Conservation (phyloP, 129 eudicot genomes). For the Tagetes erecta region DNA sequence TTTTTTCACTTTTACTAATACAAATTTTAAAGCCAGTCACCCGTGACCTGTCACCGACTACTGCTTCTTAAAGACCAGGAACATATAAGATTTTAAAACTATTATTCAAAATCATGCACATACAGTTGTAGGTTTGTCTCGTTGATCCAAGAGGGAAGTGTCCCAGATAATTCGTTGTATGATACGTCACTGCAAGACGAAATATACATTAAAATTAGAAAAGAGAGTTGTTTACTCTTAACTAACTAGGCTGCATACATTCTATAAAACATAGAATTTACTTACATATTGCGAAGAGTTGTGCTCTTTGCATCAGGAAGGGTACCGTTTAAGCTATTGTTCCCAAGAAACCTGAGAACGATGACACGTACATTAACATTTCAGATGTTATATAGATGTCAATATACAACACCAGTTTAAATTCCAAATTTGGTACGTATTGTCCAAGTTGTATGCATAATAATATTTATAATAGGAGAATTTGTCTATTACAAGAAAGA, state of each 20-base stretch:
- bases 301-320: constrained; percentile 54
- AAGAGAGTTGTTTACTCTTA: background rate
- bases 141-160: constrained; percentile 70
- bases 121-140: constrained; percentile 61
- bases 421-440: background rate
- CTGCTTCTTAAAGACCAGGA: background rate
- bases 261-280: background rate
- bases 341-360: constrained; percentile 75
- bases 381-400: constrained; percentile 10
- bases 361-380: constrained; percentile 1
- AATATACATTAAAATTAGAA: background rate
- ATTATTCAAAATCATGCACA: constrained; percentile 23
- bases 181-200: constrained; percentile 73
- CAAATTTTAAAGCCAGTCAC: background rate
- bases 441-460: background rate
- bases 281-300: constrained; percentile 56
- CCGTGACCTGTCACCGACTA: background rate
- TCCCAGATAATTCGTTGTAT: constrained; percentile 79
- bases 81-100: background rate
- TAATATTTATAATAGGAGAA: background rate
- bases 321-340: constrained; percentile 59
- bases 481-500: constrained; percentile 49
- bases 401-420: background rate
- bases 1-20: background rate
- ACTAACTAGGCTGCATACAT: background rate